Evolutionary conservation across 768 basidiomycete species (phyloP), one percentile per base, ranked within the genome.

Genomic region (Mycena maculata): DNA sequence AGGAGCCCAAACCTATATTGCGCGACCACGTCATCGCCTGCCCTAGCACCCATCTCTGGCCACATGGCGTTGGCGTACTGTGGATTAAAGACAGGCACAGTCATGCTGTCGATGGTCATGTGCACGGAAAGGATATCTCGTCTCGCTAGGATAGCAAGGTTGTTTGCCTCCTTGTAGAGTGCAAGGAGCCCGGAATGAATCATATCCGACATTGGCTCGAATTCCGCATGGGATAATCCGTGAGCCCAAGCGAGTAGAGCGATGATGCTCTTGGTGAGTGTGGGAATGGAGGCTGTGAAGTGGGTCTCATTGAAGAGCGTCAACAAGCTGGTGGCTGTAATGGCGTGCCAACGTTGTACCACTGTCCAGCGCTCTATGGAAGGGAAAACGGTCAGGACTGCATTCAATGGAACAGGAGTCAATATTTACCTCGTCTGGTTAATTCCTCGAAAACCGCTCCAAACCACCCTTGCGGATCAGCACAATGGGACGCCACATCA

Each of bases 281-380:
- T 12, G 38, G 4, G 9, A 7, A 15, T 22, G 18, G 48, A 52
- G 2, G 22, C 8, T 22, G 25, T 9, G 30, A 31, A 22, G 1
- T 28, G n/a, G 3, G 16, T 5, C 31, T 53, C n/a, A 18, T 22
- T 20, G 15, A 42, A 7, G 13, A 53, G 23, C 5, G 16, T 53
- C 11, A 38, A 62, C 20, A 44, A 6, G n/a, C 50, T 47, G 12
- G 50, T 44, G 12, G 60, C 60, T 2, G 60, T 31, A 16, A 62
- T 28, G 16, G 50, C 60, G 13, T 50, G 60, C 60, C 60, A 62
- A 7, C 60, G 60, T 25, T 62, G 60, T 8, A 36, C 38, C 27
- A 62, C 50, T 12, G 60, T 53, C 60, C 60, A 62, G 20, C 50
- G 41, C 23, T 62, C 60, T 62, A 23, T 25, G 33, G 11, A 45